Evolutionary conservation across 345 rosid genomes (phyloP).

Genomic region (Draba incana): DNA sequence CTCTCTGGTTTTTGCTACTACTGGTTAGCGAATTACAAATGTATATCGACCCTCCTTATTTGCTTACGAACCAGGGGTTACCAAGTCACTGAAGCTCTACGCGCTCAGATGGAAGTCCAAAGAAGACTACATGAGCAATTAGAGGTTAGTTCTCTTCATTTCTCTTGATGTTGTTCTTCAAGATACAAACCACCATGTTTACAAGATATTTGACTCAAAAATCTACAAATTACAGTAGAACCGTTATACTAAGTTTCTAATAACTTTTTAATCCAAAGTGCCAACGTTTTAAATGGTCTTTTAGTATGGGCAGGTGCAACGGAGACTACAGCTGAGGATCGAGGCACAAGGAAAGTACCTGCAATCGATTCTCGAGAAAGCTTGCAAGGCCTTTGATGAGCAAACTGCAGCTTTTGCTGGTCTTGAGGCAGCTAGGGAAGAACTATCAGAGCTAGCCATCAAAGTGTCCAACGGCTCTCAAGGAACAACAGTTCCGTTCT

Average conservation of each 20-base stretch:
- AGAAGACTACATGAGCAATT: conserved; percentile 93
- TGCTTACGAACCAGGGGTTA: conserved; percentile 61
- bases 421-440: conserved; percentile 88
- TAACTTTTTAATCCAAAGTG: conserved; percentile 16
- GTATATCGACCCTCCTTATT: conserved; percentile 24
- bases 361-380: conserved; percentile 92
- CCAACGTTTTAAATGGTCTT: conserved; percentile 33
- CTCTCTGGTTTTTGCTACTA: conserved; percentile 8
- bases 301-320: conserved; percentile 74
- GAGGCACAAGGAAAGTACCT: conserved; percentile 95
- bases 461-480: conserved; percentile 68
- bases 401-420: conserved; percentile 70
- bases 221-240: background rate
- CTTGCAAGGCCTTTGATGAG: conserved; percentile 83
- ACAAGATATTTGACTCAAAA: background rate
- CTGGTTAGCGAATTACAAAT: background rate
- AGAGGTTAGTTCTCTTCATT: conserved; percentile 62
- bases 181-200: background rate
- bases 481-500: conserved; percentile 45
- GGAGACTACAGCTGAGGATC: conserved; percentile 83
- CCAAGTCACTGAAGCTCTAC: conserved; percentile 95
- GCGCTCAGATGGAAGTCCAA: conserved; percentile 99
- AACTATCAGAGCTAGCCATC: conserved; percentile 86
- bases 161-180: background rate
- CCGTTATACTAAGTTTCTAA: background rate